A percentile compares a stretch with the other conserved stretches of the same genome.
These are phyloP conservation scores for Leucocoprinus birnbaumii DNA, from an alignment of 768 basidiomycete species.

Conservation along the genomic window DNA sequence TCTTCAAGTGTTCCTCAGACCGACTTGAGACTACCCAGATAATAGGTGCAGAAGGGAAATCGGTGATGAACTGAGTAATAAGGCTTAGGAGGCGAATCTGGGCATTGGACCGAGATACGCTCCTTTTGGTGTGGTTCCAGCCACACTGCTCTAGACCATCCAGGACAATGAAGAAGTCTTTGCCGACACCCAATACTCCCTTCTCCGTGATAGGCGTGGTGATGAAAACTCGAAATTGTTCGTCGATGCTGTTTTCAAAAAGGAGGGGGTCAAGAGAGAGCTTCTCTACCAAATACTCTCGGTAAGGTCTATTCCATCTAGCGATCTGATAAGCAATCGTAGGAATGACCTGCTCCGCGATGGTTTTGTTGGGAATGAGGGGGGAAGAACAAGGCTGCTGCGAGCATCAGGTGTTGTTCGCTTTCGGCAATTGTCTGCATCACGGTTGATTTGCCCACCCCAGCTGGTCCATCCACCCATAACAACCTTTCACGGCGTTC, in stretches of 20 bases:
- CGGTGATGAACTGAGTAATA: not conserved
- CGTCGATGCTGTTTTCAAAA: conserved; percentile 1
- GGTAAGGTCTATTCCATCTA: not conserved
- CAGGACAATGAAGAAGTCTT: conserved; percentile 12
- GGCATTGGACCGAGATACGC: no score
- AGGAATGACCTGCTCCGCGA: conserved; percentile 12
- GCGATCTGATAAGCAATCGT: conserved; percentile 22
- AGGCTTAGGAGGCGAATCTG: conserved; percentile 15
- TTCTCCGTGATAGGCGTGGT: conserved; percentile 6
- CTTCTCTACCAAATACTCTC: conserved; percentile 2
- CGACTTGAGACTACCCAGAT: conserved; percentile 24
- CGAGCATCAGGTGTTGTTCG: no score
- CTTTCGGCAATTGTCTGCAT: no score
- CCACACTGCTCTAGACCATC: conserved; percentile 27
- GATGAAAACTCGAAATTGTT: conserved; percentile 15
- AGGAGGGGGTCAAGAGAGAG: conserved; percentile 8
- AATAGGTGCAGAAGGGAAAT: conserved; percentile 12
- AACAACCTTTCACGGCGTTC: no score
- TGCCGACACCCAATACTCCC: not conserved
- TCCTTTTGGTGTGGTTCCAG: conserved; percentile 9
- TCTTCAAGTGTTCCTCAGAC: conserved; percentile 20
- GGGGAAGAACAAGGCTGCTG: no score
- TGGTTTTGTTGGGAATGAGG: no score
- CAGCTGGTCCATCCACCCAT: no score
- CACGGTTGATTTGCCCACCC: no score